phyloP scores from a whole-genome alignment of 345 rosid species.

The Salix caprea region DNA sequence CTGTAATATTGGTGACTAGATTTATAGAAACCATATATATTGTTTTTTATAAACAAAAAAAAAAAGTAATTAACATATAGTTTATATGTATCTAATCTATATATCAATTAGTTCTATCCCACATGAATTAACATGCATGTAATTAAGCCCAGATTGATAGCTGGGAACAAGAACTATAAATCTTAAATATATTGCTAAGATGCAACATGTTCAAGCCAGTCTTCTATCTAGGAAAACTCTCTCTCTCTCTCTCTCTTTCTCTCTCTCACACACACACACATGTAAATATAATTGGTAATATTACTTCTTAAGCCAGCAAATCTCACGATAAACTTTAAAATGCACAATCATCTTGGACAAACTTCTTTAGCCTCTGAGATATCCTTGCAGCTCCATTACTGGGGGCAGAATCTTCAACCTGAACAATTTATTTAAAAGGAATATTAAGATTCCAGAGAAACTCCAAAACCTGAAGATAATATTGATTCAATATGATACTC shows the following conservation, averaged over 20 bases:
- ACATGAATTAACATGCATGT: not conserved
- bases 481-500: not conserved
- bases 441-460: not conserved
- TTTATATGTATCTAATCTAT: not conserved
- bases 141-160: too few species aligned
- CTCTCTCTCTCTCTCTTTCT: too few species aligned
- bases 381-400: conserved; percentile 27
- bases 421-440: not conserved
- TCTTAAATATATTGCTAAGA: not conserved
- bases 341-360: conserved; percentile 19
- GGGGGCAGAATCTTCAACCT: conserved; percentile 34
- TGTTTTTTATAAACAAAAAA: too few species aligned
- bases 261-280: not conserved
- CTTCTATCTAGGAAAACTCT: not conserved
- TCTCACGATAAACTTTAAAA: not conserved
- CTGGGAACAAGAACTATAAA: not conserved
- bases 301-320: not conserved
- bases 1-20: not conserved
- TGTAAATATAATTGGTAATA: too few species aligned
- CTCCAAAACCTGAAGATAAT: not conserved
- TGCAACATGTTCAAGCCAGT: not conserved
- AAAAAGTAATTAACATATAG: not conserved
- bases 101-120: not conserved
- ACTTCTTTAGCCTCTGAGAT: conserved; percentile 37
- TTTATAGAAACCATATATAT: not conserved